Base-by-base conservation (phyloP, 495 filamentous ascomycete species). In the Penicillium maclennaniae region DNA sequence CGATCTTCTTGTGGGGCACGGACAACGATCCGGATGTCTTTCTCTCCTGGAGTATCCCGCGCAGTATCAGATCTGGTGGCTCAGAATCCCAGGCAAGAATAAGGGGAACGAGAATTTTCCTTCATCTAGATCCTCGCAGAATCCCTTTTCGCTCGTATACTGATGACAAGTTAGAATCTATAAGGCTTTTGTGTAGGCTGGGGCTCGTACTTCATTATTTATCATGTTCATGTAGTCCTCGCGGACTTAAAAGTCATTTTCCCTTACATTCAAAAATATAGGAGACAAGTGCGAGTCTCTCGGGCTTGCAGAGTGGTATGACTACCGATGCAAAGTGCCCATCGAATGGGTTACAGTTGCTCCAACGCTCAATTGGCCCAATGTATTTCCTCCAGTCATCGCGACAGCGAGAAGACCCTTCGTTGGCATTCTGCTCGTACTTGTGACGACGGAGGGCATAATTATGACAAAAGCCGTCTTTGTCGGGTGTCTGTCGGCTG, bases 71-170 rank as follows among this genome's bases (percentile, higher is more conserved):
- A 17, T 47, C 34, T 12, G 42, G 2, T 17, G 50, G 28, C 5
- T 45, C n/a, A 0, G 31, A 27, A 19, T 45, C 10, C 43, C 28
- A 39, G 4, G 28, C 51, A 19, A 42, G 55, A 21, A 73, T 54
- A n/a, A 75, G 47, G 5, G 59, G 40, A 55, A 65, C 1, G 64
- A 69, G 45, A 61, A 64, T 45, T 73, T 75, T 3, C 64, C 62
- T 51, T 76, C 67, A n/a, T 67, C 64, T 3, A 76, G 59, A 46
- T 76, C 72, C 48, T 74, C 70, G 53, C 74, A 77, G 50, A 81
- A 74, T 5, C 81, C 80, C 42, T 74, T 71, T 17, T 68, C 50
- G 21, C 62, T 23, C 3, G 56, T 41, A 47, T 73, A 70, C 16
- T 60, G 42, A 10, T 7, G 31, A 7, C 51, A 59, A 7, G 47